A percentile compares a stretch with the other conserved stretches of the same genome.
These are phyloP conservation scores for Penicillium sp. DNA, from an alignment of 2,329 filamentous ascomycete genomes.

Conservation along the genomic window DNA sequence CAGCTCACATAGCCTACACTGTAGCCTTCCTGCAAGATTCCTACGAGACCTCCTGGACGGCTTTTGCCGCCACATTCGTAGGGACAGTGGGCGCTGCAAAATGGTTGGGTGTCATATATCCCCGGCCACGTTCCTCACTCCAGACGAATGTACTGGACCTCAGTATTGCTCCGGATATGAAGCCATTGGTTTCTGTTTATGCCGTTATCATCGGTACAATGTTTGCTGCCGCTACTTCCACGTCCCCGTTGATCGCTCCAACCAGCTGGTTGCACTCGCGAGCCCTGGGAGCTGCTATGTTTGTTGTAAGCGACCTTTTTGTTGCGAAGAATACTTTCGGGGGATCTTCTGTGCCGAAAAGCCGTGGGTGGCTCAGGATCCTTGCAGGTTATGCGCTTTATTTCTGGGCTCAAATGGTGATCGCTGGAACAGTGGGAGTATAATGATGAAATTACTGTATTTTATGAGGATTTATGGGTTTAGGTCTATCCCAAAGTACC, in stretches of 20 bases:
- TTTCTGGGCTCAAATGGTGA: constrained; percentile 36
- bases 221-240: constrained; percentile 31
- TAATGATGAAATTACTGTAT: neutral
- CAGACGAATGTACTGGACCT: constrained; percentile 29
- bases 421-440: constrained; percentile 22
- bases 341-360: constrained; percentile 6
- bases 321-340: constrained; percentile 37
- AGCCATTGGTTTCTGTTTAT: constrained; percentile 28
- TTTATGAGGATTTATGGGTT: too few species aligned
- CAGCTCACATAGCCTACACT: constrained; percentile 35
- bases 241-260: constrained; percentile 11
- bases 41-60: constrained; percentile 9
- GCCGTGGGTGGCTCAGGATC: constrained; percentile 19
- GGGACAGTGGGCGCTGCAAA: constrained; percentile 25
- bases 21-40: constrained; percentile 29
- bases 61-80: constrained; percentile 22
- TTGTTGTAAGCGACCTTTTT: constrained; percentile 36
- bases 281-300: constrained; percentile 33
- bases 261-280: constrained; percentile 23
- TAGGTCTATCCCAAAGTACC: too few species aligned
- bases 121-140: constrained; percentile 12
- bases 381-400: constrained; percentile 30
- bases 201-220: constrained; percentile 32
- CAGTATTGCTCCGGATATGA: constrained; percentile 28
- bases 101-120: constrained; percentile 33